phyloP scores from a whole-genome alignment of 2,329 filamentous ascomycete species.

The Fusarium floridanum region DNA sequence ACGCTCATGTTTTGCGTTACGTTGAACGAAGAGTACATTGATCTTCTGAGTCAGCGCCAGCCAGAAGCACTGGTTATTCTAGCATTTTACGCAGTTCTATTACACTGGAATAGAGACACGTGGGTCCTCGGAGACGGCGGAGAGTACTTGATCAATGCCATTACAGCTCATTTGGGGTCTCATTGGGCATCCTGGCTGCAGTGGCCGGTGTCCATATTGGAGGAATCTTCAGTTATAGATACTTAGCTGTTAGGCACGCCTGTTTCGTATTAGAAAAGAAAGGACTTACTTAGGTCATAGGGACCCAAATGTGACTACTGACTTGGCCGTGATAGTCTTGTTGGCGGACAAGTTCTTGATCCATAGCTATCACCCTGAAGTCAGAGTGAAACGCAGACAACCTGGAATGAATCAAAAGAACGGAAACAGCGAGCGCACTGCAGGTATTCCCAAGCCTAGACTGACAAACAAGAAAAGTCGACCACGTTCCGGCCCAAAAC shows the following conservation, averaged over 20 bases:
- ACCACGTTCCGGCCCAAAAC: too few relatives aligned
- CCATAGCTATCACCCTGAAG: not conserved
- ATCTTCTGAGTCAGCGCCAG: not conserved
- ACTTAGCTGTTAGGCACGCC: not conserved
- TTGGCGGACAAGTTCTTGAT: not conserved
- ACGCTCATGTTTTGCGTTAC: not conserved
- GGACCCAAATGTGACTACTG: not conserved
- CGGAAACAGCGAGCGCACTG: not conserved
- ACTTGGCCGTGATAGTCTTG: not conserved
- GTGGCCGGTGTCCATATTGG: not conserved
- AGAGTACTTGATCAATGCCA: not conserved
- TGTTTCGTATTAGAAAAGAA: not conserved
- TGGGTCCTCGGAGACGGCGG: not conserved
- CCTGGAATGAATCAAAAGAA: not conserved
- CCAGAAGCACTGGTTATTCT: not conserved
- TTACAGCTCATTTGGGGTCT: not conserved
- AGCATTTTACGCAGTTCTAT: not conserved
- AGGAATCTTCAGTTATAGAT: not conserved
- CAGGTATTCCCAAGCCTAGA: too few relatives aligned
- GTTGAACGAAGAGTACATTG: not conserved
- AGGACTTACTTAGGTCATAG: not conserved
- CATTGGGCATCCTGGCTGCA: not conserved
- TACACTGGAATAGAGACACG: not conserved
- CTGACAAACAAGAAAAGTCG: too few relatives aligned
- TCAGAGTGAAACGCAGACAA: not conserved